Base-by-base conservation (phyloP, 2,329 filamentous ascomycete species). In the Fonsecaea pedrosoi region DNA sequence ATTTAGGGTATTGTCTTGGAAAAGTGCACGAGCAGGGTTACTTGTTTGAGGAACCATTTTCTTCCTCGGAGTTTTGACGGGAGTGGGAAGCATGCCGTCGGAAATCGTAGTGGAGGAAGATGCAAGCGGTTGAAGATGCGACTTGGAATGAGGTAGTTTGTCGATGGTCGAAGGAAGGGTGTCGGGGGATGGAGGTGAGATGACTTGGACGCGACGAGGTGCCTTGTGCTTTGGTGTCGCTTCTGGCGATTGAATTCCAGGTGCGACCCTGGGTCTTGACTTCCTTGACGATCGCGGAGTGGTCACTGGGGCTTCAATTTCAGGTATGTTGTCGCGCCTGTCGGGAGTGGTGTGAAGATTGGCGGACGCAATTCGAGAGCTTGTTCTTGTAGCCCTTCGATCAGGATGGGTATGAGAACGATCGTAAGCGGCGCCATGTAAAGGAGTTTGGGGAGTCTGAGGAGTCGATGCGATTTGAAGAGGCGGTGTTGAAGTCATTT, bases 1-100 rank as follows among this genome's bases (percentile, higher is more conserved):
- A 3, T 81, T 75, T 48, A 77, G 77, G 15, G 80, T 77, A 2
- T 82, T 77, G 70, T 77, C 78, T 68, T 82, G 82, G 74, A 87
- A 87, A 34, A 87, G 77, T 34, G 83, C 79, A 66, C 86, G 84
- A 34, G 85, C 82, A 40, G 85, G 82, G 60, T 83, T 74, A 65
- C 82, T 78, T 60, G 84, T 73, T 65, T 82, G 78, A 13, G 77
- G 73, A 25, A 82, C 73, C 2, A 78, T 74, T 70, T 84, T 85
- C 78, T 87, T 88, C 73, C 81, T 81, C 9, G 87, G 87, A 9
- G 87, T 89, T 77, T 89, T 89, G 53, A 83, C 82, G 18, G 87
- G 87, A 25, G 87, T 89, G 2, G 85, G 86, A 15, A 89, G 80
- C 81, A 87, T 85, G 58, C 77, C 79, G 60, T 74, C 74, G 53